Conservation (phyloP, 805 yeast genomes). For the Wickerhamiella cacticola region DNA sequence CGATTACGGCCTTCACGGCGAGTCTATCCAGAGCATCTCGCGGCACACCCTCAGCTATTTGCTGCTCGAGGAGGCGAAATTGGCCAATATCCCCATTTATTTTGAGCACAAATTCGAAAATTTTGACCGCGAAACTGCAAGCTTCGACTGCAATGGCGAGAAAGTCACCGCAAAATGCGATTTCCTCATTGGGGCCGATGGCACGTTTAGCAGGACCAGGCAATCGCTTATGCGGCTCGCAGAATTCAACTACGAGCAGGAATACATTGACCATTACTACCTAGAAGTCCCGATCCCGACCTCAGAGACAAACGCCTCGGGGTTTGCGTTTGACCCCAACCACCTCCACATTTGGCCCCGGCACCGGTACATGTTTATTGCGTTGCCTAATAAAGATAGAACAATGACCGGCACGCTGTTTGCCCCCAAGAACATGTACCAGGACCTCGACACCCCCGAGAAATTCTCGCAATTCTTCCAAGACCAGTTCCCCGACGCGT, state of each 20-base stretch:
- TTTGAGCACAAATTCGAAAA: slow-evolving; percentile 47
- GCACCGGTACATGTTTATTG: slow-evolving; percentile 74
- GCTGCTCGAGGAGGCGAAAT: slow-evolving; percentile 51
- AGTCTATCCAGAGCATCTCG: slow-evolving; percentile 75
- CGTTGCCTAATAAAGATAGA: slow-evolving; percentile 73
- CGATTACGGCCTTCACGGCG: slow-evolving; percentile 68
- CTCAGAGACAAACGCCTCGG: slow-evolving; percentile 25
- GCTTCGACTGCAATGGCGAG: not conserved
- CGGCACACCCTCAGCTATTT: slow-evolving; percentile 54
- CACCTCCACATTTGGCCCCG: slow-evolving; percentile 93
- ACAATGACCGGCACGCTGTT: slow-evolving; percentile 84
- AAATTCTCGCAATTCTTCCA: slow-evolving; percentile 44
- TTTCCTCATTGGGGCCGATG: slow-evolving; percentile 73
- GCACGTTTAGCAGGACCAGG: slow-evolving; percentile 66
- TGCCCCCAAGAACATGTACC: slow-evolving; percentile 62
- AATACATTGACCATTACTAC: slow-evolving; percentile 74
- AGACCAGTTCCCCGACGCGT: slow-evolving; percentile 62
- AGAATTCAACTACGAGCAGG: slow-evolving; percentile 60
- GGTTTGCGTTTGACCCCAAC: slow-evolving; percentile 50
- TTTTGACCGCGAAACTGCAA: slow-evolving; percentile 4
- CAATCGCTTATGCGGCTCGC: slow-evolving; percentile 51
- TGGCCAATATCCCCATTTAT: slow-evolving; percentile 34
- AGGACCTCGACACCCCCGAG: slow-evolving; percentile 33
- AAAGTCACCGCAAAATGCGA: slow-evolving; percentile 23
- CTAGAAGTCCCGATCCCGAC: slow-evolving; percentile 70